Conservation (phyloP, 2,329 filamentous ascomycete species). For the Epichloe gansuensis region DNA sequence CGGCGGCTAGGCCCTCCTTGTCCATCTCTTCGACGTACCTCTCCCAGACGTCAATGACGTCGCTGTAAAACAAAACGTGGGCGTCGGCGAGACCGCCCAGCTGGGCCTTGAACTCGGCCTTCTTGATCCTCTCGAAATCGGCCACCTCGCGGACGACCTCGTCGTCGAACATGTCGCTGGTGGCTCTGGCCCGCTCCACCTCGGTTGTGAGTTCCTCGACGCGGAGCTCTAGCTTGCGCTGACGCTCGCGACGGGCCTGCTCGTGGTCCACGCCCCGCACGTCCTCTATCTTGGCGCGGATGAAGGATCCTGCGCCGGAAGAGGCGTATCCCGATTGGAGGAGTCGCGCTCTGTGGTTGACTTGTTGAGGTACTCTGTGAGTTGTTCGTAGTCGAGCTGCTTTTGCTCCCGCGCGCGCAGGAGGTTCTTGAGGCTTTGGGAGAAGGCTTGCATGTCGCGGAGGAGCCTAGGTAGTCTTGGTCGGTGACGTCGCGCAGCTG, state of each 20-base stretch:
- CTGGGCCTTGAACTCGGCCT: conserved; percentile 79
- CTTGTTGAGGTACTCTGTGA: conserved; percentile 92
- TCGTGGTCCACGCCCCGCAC: conserved; percentile 95
- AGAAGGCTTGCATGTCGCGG: conserved; percentile 93
- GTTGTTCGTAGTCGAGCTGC: conserved; percentile 90
- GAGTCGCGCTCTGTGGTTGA: conserved; percentile 75
- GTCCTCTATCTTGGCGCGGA: conserved; percentile 91
- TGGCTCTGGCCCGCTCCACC: conserved; percentile 77
- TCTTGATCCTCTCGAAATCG: conserved; percentile 95
- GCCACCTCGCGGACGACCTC: conserved; percentile 86
- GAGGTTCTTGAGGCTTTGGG: conserved; percentile 71
- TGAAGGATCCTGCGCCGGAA: conserved; percentile 61
- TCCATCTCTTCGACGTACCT: conserved; percentile 83
- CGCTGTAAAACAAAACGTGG: conserved; percentile 77
- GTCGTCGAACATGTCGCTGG: conserved; percentile 87
- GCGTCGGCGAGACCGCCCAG: conserved; percentile 73
- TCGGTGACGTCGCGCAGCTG: conserved; percentile 84
- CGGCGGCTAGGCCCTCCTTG: conserved; percentile 35
- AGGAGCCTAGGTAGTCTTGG: conserved; percentile 90
- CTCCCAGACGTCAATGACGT: conserved; percentile 76
- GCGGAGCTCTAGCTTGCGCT: conserved; percentile 80
- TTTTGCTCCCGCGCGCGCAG: conserved; percentile 94
- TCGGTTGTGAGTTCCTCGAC: conserved; percentile 86
- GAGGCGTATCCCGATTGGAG: conserved; percentile 50
- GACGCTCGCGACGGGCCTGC: conserved; percentile 72